These are phyloP conservation scores for Apiospora kogelbergensis DNA, from an alignment of 2,329 filamentous ascomycete species.

Conservation along the genomic window DNA sequence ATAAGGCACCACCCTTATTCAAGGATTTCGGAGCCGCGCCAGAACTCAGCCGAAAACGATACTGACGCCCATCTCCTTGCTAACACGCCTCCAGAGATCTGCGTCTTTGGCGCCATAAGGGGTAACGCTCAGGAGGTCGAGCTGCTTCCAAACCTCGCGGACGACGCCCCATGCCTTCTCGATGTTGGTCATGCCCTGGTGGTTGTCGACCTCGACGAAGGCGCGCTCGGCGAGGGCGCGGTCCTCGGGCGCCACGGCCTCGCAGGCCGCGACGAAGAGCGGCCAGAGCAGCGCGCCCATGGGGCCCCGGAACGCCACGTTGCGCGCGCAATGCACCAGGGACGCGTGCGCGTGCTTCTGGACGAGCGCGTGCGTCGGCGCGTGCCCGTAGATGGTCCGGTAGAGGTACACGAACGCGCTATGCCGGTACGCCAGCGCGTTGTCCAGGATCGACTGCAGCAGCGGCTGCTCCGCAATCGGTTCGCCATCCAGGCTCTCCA, in stretches of 20 bases:
- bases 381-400: constrained; percentile 50
- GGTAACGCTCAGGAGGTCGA: constrained; percentile 37
- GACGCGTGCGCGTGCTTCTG: constrained; percentile 53
- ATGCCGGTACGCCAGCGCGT: constrained; percentile 60
- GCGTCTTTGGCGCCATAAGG: constrained; percentile 22
- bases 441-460: constrained; percentile 56
- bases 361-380: constrained; percentile 48
- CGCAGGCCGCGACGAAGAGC: constrained; percentile 62
- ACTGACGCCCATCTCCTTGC: constrained; percentile 56
- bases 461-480: constrained; percentile 37
- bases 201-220: constrained; percentile 52
- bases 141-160: constrained; percentile 58
- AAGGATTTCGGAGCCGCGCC: not conserved
- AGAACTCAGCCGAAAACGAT: constrained; percentile 56
- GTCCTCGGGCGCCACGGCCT: constrained; percentile 51
- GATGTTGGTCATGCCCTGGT: constrained; percentile 68
- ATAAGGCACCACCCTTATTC: too few relatives aligned
- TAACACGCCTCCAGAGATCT: constrained; percentile 58
- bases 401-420: constrained; percentile 59
- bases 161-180: constrained; percentile 60
- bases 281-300: constrained; percentile 67
- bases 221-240: constrained; percentile 49
- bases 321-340: constrained; percentile 54
- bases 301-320: constrained; percentile 55
- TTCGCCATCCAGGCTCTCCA: constrained; percentile 18